A percentile compares a stretch with the other conserved stretches of the same genome.
Evolutionary conservation across 2,329 filamentous ascomycete species (phyloP).

Genomic region (Diaporthe ilicicola): DNA sequence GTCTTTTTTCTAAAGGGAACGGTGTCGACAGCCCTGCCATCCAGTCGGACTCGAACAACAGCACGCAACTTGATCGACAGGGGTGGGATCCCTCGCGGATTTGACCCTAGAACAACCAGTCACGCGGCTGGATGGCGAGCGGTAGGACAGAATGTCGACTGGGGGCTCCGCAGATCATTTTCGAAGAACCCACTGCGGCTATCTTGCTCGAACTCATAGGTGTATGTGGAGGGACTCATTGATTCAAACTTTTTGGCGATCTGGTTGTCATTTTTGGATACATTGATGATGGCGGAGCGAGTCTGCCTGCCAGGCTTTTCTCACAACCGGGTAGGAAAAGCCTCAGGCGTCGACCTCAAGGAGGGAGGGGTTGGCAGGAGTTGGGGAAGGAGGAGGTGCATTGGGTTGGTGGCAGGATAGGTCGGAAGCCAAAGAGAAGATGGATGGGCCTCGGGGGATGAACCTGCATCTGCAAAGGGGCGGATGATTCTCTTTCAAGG

Average conservation of each 20-base stretch:
- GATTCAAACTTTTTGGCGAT: slow-evolving; percentile 4
- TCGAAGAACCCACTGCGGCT: neutral
- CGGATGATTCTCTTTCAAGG: neutral
- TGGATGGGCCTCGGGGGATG: neutral
- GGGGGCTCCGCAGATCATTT: neutral
- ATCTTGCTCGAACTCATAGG: neutral
- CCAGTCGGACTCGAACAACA: neutral
- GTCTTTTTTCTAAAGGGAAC: slow-evolving; percentile 30
- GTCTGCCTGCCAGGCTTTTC: neutral
- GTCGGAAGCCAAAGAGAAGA: neutral
- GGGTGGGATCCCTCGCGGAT: neutral
- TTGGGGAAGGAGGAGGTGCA: neutral
- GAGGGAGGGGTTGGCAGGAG: slow-evolving; percentile 7
- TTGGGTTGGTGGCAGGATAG: neutral
- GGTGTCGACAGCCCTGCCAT: neutral
- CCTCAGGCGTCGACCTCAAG: neutral
- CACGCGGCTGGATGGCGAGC: neutral
- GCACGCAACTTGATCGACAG: neutral
- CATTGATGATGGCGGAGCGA: neutral
- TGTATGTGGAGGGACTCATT: slow-evolving; percentile 9
- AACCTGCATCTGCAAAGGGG: neutral
- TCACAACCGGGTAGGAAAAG: neutral
- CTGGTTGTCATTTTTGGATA: slow-evolving; percentile 15
- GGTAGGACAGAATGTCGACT: neutral
- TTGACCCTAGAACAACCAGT: neutral